Percentiles rank a stretch among this genome's conserved stretches.
These are phyloP conservation scores for Aspergillus oerlinghausenensis DNA, from an alignment of 2,329 filamentous ascomycete genomes.

Conservation along the genomic window DNA sequence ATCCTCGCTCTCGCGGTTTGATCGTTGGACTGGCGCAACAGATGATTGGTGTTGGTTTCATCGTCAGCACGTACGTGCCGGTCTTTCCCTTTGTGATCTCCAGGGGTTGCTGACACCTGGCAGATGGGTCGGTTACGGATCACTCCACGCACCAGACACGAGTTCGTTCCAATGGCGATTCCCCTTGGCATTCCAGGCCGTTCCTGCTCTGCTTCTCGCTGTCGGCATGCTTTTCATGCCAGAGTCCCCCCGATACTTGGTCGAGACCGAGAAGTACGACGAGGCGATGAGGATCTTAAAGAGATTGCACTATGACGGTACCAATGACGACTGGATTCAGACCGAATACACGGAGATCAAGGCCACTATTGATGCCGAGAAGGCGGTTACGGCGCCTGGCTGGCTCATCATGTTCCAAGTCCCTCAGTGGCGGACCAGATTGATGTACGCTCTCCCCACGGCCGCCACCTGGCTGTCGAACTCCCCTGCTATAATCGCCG, in stretches of 20 bases:
- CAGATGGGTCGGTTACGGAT: slow-evolving; percentile 47
- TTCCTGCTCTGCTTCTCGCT: slow-evolving; percentile 38
- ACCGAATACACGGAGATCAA: slow-evolving; percentile 24
- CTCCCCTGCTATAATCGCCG: neutral
- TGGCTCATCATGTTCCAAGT: slow-evolving; percentile 38
- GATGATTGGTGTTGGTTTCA: slow-evolving; percentile 43
- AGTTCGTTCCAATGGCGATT: slow-evolving; percentile 35
- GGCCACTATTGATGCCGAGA: slow-evolving; percentile 56
- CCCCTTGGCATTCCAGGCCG: slow-evolving; percentile 31
- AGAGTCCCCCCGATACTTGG: slow-evolving; percentile 32
- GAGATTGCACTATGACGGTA: slow-evolving; percentile 52
- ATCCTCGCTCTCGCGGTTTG: slow-evolving; percentile 53
- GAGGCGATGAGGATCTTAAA: slow-evolving; percentile 48
- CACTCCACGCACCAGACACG: slow-evolving; percentile 31
- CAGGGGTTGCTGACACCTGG: slow-evolving; percentile 9
- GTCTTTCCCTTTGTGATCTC: neutral
- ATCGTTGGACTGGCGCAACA: slow-evolving; percentile 42
- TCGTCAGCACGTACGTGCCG: slow-evolving; percentile 38
- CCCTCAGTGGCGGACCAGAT: slow-evolving; percentile 53
- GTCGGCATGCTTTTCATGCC: slow-evolving; percentile 31
- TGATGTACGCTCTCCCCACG: slow-evolving; percentile 37
- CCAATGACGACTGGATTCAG: slow-evolving; percentile 55
- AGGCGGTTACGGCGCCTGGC: slow-evolving; percentile 46
- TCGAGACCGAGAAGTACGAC: slow-evolving; percentile 43
- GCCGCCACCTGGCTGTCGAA: neutral